phyloP scores from a whole-genome alignment of 495 filamentous ascomycete genomes.

The Sordaria brevicollis region DNA sequence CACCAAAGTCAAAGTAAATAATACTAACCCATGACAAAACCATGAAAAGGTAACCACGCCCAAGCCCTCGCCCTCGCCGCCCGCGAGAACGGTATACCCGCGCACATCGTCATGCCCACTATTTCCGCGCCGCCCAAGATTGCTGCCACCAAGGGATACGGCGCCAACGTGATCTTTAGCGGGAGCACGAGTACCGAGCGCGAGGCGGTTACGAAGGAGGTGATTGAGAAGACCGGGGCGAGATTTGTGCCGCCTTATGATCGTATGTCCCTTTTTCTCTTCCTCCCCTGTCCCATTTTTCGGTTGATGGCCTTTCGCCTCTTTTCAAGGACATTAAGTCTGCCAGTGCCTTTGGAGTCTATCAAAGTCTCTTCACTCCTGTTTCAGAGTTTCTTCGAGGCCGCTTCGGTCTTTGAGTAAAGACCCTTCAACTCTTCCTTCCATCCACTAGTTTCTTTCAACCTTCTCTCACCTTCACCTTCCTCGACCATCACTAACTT shows the following conservation, averaged over 20 bases:
- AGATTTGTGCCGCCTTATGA: conserved; percentile 82
- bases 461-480: not conserved
- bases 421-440: not conserved
- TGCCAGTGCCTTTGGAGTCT: too few relatives aligned
- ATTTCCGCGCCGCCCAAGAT: conserved; percentile 82
- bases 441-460: not conserved
- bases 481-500: not conserved
- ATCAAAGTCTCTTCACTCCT: not conserved
- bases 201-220: conserved; percentile 58
- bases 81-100: conserved; percentile 44
- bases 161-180: conserved; percentile 70
- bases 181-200: conserved; percentile 73
- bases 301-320: too few relatives aligned
- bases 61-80: conserved; percentile 89
- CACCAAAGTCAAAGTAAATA: not conserved
- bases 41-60: conserved; percentile 71
- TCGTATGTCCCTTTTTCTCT: conserved; percentile 12
- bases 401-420: not conserved
- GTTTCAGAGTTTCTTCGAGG: not conserved
- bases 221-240: conserved; percentile 61
- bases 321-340: too few relatives aligned
- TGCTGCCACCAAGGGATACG: conserved; percentile 64
- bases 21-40: conserved; percentile 1
- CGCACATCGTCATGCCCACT: conserved; percentile 82
- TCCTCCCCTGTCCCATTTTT: not conserved